Evolutionary conservation across 2,329 filamentous ascomycete genomes (phyloP).

Genomic region (Myrmaecium sp.): DNA sequence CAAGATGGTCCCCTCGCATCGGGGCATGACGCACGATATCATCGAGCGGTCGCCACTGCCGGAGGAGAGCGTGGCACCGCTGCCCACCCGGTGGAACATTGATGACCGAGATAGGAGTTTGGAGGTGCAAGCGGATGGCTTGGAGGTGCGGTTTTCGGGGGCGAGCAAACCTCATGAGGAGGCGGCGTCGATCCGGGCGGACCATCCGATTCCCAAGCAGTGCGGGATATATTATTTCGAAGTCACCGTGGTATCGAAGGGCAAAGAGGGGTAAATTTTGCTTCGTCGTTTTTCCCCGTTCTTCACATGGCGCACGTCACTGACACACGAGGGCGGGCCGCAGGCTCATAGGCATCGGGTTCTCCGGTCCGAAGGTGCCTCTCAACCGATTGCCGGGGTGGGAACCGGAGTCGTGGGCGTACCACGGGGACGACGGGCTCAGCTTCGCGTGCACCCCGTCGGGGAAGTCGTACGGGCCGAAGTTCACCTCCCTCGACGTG

Average conservation of each 20-base stretch:
- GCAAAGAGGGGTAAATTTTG: conserved; percentile 44
- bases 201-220: conserved; percentile 73
- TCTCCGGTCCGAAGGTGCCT: conserved; percentile 41
- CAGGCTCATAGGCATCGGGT: conserved; percentile 39
- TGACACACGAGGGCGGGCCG: conserved; percentile 9
- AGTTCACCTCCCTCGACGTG: conserved; percentile 41
- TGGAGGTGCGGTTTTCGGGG: conserved; percentile 49
- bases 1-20: conserved; percentile 48
- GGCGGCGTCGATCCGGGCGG: conserved; percentile 64
- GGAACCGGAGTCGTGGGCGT: conserved; percentile 49
- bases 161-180: conserved; percentile 48
- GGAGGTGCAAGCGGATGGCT: conserved; percentile 57
- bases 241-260: conserved; percentile 46
- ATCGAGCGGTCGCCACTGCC: conserved; percentile 56
- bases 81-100: conserved; percentile 2
- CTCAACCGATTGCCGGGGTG: conserved; percentile 46
- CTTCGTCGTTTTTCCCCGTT: conserved; percentile 14
- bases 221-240: conserved; percentile 95
- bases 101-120: conserved; percentile 23
- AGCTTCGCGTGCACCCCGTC: conserved; percentile 42
- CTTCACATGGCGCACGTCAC: conserved; percentile 6
- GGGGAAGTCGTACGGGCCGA: conserved; percentile 41
- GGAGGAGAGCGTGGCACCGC: conserved; percentile 46
- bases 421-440: conserved; percentile 49
- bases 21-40: conserved; percentile 68